These are phyloP conservation scores for Yueomyces sp. DNA, from an alignment of 805 yeast genomes.

Conservation along the genomic window DNA sequence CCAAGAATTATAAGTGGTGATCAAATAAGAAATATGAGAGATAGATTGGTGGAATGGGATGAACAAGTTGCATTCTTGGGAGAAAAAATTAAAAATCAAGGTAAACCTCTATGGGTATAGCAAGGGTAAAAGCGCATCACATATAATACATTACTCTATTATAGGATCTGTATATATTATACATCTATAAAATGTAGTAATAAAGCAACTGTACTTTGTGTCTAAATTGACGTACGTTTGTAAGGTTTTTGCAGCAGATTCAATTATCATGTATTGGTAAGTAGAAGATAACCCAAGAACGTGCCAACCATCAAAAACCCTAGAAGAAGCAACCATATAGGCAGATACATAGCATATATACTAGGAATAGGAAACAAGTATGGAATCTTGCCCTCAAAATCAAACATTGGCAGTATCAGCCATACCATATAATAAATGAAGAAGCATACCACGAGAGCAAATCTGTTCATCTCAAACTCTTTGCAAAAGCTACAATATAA, in stretches of 20 bases:
- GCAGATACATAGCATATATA: conserved; percentile 19
- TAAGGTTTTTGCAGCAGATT: too few relatives aligned
- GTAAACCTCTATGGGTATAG: conserved; percentile 51
- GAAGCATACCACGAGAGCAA: conserved; percentile 8
- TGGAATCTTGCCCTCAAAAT: conserved; percentile 6
- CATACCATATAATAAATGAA: conserved; percentile 19
- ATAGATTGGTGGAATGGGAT: conserved; percentile 69
- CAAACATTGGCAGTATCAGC: conserved; percentile 22
- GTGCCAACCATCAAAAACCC: conserved; percentile 19
- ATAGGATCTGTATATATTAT: too few relatives aligned
- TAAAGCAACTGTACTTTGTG: too few relatives aligned
- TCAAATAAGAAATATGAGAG: conserved; percentile 68
- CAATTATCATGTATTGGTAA: not conserved
- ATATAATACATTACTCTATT: too few relatives aligned
- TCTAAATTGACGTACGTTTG: too few relatives aligned
- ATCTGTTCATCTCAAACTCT: conserved; percentile 11
- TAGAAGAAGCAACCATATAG: conserved; percentile 15
- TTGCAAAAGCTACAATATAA: too few relatives aligned
- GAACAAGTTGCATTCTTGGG: conserved; percentile 54
- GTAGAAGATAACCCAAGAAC: conserved; percentile 12
- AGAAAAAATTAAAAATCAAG: conserved; percentile 43
- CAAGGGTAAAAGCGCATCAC: not conserved
- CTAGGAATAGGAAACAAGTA: conserved; percentile 21
- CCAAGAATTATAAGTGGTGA: conserved; percentile 79
- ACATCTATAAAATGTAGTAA: too few relatives aligned